A percentile compares a stretch with the other conserved stretches of the same genome.
Evolutionary conservation across 768 basidiomycete species (phyloP).

Genomic region (Thelephora aurantiotincta): DNA sequence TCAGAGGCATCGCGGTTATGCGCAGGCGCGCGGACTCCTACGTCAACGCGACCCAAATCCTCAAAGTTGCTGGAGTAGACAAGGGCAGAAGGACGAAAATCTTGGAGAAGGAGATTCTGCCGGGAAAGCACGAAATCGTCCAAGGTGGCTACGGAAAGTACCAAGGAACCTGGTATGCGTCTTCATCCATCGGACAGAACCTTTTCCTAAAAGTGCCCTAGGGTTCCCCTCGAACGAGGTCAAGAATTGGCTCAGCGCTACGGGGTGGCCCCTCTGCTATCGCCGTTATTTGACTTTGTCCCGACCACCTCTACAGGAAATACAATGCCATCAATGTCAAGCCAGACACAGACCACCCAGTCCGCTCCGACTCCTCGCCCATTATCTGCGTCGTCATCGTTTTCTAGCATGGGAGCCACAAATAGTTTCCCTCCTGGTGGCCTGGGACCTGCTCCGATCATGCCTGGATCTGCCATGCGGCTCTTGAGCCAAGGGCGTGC

Average conservation of each 20-base stretch:
- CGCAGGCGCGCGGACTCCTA: constrained; percentile 86
- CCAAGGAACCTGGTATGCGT: constrained; percentile 88
- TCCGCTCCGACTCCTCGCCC: constrained; percentile 40
- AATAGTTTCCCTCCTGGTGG: constrained; percentile 14
- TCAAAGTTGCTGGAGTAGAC: constrained; percentile 97
- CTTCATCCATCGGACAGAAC: neutral
- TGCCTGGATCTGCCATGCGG: constrained; percentile 77
- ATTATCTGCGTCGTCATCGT: constrained; percentile 55
- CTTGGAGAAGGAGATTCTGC: constrained; percentile 89
- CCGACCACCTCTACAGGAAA: constrained; percentile 60
- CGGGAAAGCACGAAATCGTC: constrained; percentile 93
- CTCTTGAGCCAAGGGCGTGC: constrained; percentile 77
- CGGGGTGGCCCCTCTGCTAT: constrained; percentile 77
- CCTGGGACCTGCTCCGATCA: constrained; percentile 71
- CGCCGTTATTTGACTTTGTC: constrained; percentile 87
- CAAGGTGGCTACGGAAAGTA: constrained; percentile 99
- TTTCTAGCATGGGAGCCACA: constrained; percentile 29
- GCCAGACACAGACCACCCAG: constrained; percentile 8
- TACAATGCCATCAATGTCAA: constrained; percentile 35
- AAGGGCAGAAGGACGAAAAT: constrained; percentile 96
- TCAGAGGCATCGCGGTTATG: constrained; percentile 98
- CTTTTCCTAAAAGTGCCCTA: constrained; percentile 15
- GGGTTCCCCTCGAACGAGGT: constrained; percentile 94
- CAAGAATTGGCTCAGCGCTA: constrained; percentile 87
- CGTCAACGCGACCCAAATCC: constrained; percentile 97